A percentile compares a stretch with the other conserved stretches of the same genome.
phyloP scores from a whole-genome alignment of 2,329 filamentous ascomycete genomes.

The Nigrospora sphaerica region DNA sequence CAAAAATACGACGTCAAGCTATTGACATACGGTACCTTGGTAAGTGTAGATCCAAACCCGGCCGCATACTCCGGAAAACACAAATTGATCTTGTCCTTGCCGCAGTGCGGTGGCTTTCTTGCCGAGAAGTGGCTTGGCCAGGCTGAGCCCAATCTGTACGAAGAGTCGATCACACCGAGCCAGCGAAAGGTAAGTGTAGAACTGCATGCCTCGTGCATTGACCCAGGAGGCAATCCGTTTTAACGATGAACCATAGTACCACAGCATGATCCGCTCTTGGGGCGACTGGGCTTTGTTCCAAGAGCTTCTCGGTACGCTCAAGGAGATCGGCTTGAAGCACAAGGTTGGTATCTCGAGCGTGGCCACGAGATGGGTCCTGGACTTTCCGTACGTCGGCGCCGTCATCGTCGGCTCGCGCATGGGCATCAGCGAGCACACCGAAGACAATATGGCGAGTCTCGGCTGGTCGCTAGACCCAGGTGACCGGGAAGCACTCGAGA shows the following conservation, averaged over 20 bases:
- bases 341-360: slow-evolving; percentile 20
- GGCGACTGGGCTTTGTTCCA: slow-evolving; percentile 23
- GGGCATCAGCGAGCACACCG: slow-evolving; percentile 17
- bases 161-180: slow-evolving; percentile 23
- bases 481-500: slow-evolving; percentile 15
- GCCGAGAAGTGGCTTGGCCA: slow-evolving; percentile 23
- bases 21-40: slow-evolving; percentile 25
- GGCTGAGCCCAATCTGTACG: slow-evolving; percentile 23
- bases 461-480: slow-evolving; percentile 13
- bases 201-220: background rate
- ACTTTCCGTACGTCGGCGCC: slow-evolving; percentile 23
- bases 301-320: slow-evolving; percentile 15
- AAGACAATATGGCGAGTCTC: slow-evolving; percentile 20
- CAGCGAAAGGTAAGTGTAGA: slow-evolving; percentile 21
- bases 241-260: slow-evolving; percentile 12
- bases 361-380: slow-evolving; percentile 25
- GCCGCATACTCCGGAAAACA: background rate
- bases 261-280: slow-evolving; percentile 23
- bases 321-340: slow-evolving; percentile 15
- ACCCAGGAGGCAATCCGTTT: background rate
- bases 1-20: slow-evolving; percentile 21
- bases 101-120: slow-evolving; percentile 26
- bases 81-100: background rate
- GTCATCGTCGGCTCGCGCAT: slow-evolving; percentile 25
- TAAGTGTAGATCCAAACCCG: slow-evolving; percentile 8